phyloP scores from a whole-genome alignment of 441 rosid genomes.

The Bruguiera hainesii region DNA sequence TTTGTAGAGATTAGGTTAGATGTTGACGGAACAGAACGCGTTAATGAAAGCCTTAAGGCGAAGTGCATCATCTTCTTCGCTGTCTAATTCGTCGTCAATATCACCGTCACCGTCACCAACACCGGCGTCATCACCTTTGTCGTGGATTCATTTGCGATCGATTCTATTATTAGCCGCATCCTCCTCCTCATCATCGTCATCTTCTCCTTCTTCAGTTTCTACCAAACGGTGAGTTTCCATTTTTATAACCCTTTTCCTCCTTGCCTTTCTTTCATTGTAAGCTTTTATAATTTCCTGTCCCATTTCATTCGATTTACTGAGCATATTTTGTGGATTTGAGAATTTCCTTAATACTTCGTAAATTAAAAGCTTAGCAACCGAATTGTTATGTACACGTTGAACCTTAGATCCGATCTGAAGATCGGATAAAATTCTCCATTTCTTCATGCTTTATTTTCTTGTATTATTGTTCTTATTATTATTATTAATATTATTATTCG shows the following conservation, averaged over 20 bases:
- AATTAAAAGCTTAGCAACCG: too few species aligned
- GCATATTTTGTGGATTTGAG: too few species aligned
- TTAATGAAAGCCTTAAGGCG: constrained; percentile 52
- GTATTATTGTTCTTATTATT: too few species aligned
- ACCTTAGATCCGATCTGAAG: too few species aligned
- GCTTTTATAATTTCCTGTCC: neutral
- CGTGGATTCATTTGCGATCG: constrained; percentile 63
- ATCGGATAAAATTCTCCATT: too few species aligned
- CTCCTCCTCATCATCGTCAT: constrained; percentile 26
- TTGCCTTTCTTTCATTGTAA: neutral
- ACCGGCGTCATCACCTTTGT: constrained; percentile 28
- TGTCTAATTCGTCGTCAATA: constrained; percentile 25
- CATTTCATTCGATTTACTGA: too few species aligned
- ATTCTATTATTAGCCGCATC: constrained; percentile 49
- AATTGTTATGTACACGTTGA: too few species aligned
- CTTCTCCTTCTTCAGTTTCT: constrained; percentile 44
- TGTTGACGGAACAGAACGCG: constrained; percentile 43
- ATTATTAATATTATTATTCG: too few species aligned
- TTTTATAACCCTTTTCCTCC: neutral
- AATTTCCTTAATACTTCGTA: too few species aligned
- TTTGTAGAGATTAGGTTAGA: constrained; percentile 1
- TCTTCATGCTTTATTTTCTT: too few species aligned
- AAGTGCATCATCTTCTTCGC: constrained; percentile 37
- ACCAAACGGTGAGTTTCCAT: constrained; percentile 41
- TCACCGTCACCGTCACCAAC: constrained; percentile 20